Evolutionary conservation across 176 grass and related monocot species (phyloP).

Genomic region (Hordeum marinum): DNA sequence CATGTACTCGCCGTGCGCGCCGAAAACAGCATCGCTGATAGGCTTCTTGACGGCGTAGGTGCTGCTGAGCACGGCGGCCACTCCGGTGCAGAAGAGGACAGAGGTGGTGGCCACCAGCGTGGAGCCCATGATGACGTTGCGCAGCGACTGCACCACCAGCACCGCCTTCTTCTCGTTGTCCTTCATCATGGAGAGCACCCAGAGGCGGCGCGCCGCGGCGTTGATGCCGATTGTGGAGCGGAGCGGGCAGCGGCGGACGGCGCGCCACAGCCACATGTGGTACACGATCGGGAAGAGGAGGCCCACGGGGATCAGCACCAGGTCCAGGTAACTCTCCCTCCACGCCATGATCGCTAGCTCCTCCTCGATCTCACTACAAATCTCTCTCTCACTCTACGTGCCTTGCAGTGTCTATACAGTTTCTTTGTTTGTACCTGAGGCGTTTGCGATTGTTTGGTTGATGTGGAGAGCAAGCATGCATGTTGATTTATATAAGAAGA

Average conservation of each 20-base stretch:
- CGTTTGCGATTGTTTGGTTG: not conserved
- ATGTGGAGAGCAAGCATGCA: not conserved
- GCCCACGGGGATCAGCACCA: slow-evolving; percentile 58
- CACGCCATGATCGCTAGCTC: slow-evolving; percentile 35
- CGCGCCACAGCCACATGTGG: slow-evolving; percentile 67
- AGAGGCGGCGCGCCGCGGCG: slow-evolving; percentile 56
- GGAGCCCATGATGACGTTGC: slow-evolving; percentile 82
- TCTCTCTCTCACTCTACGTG: not conserved
- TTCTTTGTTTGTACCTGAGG: not conserved
- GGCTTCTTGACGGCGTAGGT: slow-evolving; percentile 85
- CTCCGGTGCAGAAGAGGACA: slow-evolving; percentile 61
- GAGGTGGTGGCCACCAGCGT: slow-evolving; percentile 70
- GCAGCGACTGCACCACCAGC: slow-evolving; percentile 66
- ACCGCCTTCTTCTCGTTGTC: slow-evolving; percentile 72
- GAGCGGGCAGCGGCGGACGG: slow-evolving; percentile 43
- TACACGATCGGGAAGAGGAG: slow-evolving; percentile 52
- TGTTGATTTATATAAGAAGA: not conserved
- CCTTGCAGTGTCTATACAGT: not conserved
- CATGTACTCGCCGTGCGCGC: slow-evolving; percentile 59
- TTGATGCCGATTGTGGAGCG: slow-evolving; percentile 69
- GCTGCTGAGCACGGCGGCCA: slow-evolving; percentile 79
- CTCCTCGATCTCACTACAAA: not conserved
- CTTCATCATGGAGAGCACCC: slow-evolving; percentile 73
- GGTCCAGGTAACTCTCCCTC: slow-evolving; percentile 60
- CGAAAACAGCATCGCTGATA: slow-evolving; percentile 54